Evolutionary conservation across 2,329 filamentous ascomycete species (phyloP).

Genomic region (Penicillium griseofulvum): DNA sequence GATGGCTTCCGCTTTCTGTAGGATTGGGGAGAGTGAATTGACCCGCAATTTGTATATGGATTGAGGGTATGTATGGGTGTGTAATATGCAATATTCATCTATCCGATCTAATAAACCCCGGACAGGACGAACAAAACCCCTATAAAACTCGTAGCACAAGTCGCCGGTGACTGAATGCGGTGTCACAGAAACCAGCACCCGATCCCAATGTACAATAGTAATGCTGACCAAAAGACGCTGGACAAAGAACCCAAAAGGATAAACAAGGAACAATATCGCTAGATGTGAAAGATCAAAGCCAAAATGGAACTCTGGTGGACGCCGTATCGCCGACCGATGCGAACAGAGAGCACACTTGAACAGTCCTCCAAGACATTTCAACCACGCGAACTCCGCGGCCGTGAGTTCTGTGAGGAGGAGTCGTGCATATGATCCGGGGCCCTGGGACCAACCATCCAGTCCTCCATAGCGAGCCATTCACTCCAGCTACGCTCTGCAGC

Average conservation of each 20-base stretch:
- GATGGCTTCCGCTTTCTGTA: not conserved
- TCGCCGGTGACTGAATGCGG: not conserved
- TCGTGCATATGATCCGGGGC: constrained; percentile 55
- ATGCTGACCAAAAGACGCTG: constrained; percentile 10
- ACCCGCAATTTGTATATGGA: not conserved
- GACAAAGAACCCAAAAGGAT: constrained; percentile 1
- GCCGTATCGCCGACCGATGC: constrained; percentile 13
- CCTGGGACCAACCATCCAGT: constrained; percentile 93
- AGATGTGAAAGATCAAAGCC: constrained; percentile 8
- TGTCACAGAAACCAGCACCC: not conserved
- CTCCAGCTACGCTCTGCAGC: constrained; percentile 84
- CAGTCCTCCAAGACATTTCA: constrained; percentile 6
- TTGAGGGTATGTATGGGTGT: not conserved
- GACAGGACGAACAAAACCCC: not conserved
- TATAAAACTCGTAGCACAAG: not conserved
- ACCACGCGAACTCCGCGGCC: constrained; percentile 32
- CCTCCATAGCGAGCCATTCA: constrained; percentile 93
- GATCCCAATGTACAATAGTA: not conserved
- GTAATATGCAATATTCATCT: not conserved
- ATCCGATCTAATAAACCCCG: not conserved
- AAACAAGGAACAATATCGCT: constrained; percentile 17
- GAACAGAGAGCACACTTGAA: not conserved
- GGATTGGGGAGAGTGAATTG: not conserved
- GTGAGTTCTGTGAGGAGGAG: constrained; percentile 37
- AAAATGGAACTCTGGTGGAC: constrained; percentile 5